Base-by-base conservation (phyloP, 1,139 yeast species). In the Lodderomyces pseudojiufengensis region DNA sequence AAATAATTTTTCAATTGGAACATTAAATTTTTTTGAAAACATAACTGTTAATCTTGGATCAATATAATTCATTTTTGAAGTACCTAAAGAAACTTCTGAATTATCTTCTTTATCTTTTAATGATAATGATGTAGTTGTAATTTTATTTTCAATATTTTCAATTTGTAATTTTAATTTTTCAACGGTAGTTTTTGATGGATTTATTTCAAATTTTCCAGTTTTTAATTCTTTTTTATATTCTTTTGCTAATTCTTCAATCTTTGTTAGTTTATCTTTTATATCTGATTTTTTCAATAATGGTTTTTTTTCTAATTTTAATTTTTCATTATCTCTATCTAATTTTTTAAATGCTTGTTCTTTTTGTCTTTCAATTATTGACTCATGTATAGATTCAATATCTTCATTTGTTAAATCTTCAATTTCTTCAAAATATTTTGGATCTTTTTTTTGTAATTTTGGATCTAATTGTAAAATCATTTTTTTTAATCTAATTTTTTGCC, bases 41-140 rank as follows among this genome's bases (percentile, higher is more conserved):
- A 86, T 80, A 32, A 86, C 97, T 0, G 95, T 81, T 49, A 92
- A 68, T 49, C 98, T 72, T 18, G 98, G 98, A 59, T 92, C 98
- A 44, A 90, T 90, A 68, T 90, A 90, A 59, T 90, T 90, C 74
- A 86, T 80, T 65, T 90, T 90, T 26, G 95, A 85, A 0, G 98
- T 90, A 31, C 95, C 90, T 49, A 90, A 70, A 0, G 97, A 90
- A 21, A 92, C 97, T 47, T 86, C 87, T 1, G 96, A 86, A 55
- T 90, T 90, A 55, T 87, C 97, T 57, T 90, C 95, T 59, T 85
- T 87, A 55, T 90, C 97, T 58, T 86, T 82, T 54, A 87, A 71
- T 55, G 84, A 95, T 44, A 88, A 68, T 18, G 77, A 65, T 2
- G 86, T 80, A 42, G 77, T 82, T 34, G 70, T 59, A 34, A 87